Base-by-base conservation (phyloP, 2,329 filamentous ascomycete genomes). In the Claviceps capensis region DNA sequence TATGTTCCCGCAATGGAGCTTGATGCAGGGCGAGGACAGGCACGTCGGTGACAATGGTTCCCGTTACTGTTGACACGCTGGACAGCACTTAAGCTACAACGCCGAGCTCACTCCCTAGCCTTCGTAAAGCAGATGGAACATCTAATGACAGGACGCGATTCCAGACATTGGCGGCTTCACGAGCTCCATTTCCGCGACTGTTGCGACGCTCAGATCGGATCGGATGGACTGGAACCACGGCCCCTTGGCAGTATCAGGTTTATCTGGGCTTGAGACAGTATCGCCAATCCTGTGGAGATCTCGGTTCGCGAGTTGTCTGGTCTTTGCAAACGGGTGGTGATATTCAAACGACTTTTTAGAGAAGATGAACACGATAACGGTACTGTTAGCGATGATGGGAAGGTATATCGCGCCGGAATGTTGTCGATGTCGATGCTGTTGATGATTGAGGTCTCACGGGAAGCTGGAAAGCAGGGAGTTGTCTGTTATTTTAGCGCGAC, bases 121-220 rank as follows among this genome's bases (percentile, higher is more conserved):
- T 55, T 14, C 26, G 48, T 26, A 23, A 16, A 46, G 41, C 23
- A 42, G 17, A 9, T 5, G n/a, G 19, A 30, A 22, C 48, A 41
- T 30, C 49, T 55, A 53, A 38, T 47, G 41, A 26, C 48, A 50
- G 52, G 48, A 54, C 53, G 53, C 55, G 51, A 50, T 61, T 51
- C 53, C 61, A 54, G 52, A 41, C 55, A 55, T 50, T 53, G 56
- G 53, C 45, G 56, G 57, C 54, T 62, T 60, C 53, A 60, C 61
- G 59, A 62, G 60, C 66, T 69, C 69, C 69, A 71, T 71, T 66
- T 67, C 69, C 63, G 63, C 63, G 56, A 59, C 59, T 58, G 54
- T 55, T 55, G 61, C 44, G 50, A 55, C 55, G 53, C 54, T 37
- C 44, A 38, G 45, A n/a, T 17, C 34, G 23, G 34, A 44, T 22